Conservation (phyloP, 306 rosid genomes). For the Fagus sylvatica region DNA sequence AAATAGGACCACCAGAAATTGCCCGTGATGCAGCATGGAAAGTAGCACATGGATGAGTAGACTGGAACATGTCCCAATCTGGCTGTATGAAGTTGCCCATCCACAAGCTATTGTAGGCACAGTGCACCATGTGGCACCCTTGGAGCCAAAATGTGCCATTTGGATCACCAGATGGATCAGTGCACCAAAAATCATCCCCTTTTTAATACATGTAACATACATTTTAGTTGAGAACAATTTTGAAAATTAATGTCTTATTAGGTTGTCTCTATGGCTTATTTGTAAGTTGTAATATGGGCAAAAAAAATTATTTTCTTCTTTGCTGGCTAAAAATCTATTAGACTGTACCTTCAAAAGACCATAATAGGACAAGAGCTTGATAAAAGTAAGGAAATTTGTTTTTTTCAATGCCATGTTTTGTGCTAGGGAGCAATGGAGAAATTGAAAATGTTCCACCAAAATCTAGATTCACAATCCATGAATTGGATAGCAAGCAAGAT, state of each 20-base stretch:
- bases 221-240: background rate
- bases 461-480: no score
- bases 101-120: constrained; percentile 94
- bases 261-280: no score
- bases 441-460: no score
- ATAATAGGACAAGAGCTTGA: no score
- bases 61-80: constrained; percentile 98
- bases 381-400: no score
- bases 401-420: no score
- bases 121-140: constrained; percentile 99
- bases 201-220: background rate
- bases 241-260: background rate
- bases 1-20: constrained; percentile 93
- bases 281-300: no score
- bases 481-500: no score
- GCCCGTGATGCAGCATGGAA: constrained; percentile 97
- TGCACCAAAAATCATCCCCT: constrained; percentile 99
- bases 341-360: no score
- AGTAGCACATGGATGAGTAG: constrained; percentile 89
- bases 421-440: no score
- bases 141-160: constrained; percentile 94
- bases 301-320: no score
- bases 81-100: constrained; percentile 97
- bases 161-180: constrained; percentile 87
- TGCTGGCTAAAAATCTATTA: no score